Base-by-base conservation (phyloP, 1,139 yeast genomes). In the Pichia sp. region DNA sequence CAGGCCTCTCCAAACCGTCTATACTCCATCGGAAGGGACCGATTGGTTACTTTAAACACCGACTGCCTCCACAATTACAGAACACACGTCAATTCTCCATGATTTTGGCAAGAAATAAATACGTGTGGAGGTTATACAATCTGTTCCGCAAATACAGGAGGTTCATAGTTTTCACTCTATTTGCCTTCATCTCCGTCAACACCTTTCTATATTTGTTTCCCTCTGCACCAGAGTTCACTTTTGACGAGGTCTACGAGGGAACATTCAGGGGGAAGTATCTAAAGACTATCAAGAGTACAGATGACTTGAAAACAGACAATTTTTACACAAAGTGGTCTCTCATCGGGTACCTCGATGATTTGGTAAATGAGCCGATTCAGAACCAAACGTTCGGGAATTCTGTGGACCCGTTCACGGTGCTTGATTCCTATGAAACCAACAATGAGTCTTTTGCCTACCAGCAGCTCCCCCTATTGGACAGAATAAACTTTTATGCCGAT, bases 241-340 rank as follows among this genome's bases (percentile, higher is more conserved):
- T 20, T 20, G 24, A 20, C 24, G 62, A 60, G 17, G 63, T 59
- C 34, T 66, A 60, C 53, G 54, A 61, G 27, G 70, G 69, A 3
- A 65, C 70, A 0, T 66, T 61, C 47, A 63, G 60, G 48, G 67
- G 65, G 29, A 66, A 65, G 54, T 65, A 59, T 48, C 42, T 66
- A 7, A 55, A 55, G 31, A 57, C 63, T 1, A 57, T 64, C 31
- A 59, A 54, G 20, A 53, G 55, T 48, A 51, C 55, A n/a, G 58
- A 60, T 20, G 60, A 64, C 33, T 49, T 64, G 6, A 59, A 64
- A 44, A 52, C 66, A 10, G 64, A 64, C 12, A 63, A 63, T 3
- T 65, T 65, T 38, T 65, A 61, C 49, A 51, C 60, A 10, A 67
- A 64, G 49, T 58, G 67, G 54, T 58, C 58, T 24, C 42, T 62